Base-by-base conservation (phyloP, 345 rosid species). In the Nephelium lappaceum region DNA sequence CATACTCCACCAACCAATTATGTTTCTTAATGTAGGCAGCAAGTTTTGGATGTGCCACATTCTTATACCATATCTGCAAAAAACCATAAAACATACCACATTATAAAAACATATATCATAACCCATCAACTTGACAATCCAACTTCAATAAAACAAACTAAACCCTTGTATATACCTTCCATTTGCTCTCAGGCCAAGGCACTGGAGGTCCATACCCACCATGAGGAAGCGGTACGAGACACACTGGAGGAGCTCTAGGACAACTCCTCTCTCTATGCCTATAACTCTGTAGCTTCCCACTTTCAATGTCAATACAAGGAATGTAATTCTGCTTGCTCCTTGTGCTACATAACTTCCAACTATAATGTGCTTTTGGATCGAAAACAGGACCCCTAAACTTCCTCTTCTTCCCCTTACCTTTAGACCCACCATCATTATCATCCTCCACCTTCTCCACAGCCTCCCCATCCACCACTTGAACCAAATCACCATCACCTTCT, bases 311-410 rank as follows among this genome's bases (percentile, higher is more conserved):
- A 51, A 93, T 90, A 85, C 98, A 95, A 71, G 99, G 99, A 84
- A 95, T 93, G 85, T 92, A 95, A 84, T 93, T 93, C 74, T 92
- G 91, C 86, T 93, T 95, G 90, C 97, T 95, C 87, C 91, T 92
- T 68, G 92, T 89, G 86, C 81, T 88, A 75, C 99, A 95, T 77
- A 90, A 67, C 79, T 88, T 93, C 99, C 99, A 95, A 82, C 80
- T 87, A 80, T 90, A 93, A 82, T 76, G 93, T 23, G 89, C 91
- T 74, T 93, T 93, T 0, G 97, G 95, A 88, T 95, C 94, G 74
- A 95, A 95, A 19, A 93, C 86, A 0, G 94, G 96, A 86, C 99
- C 98, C 85, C 88, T 95, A 67, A 81, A 73, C 89, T 92, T 91
- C 76, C 80, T 86, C 89, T 82, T 91, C 81, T 89, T 88, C 71